Evolutionary conservation across 2,329 filamentous ascomycete species (phyloP), one percentile per base, ranked within the genome.

Genomic region (Sclerotinia trifoliorum): DNA sequence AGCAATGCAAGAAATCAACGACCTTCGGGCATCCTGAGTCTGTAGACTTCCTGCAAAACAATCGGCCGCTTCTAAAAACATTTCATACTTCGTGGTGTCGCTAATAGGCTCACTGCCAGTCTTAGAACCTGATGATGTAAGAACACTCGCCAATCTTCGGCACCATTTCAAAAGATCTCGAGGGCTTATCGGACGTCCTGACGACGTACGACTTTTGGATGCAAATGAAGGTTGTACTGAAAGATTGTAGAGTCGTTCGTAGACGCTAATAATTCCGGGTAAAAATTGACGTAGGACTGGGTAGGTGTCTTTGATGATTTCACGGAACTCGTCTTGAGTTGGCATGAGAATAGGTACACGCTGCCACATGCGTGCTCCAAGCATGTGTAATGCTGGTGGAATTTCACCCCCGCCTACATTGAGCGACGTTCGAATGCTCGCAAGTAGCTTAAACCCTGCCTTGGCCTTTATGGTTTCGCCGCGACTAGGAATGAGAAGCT

Each of bases 81-180:
- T 96, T 74, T 90, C 88, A 75, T 97, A 90, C 72, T 87, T 83
- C 0, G 86, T 86, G 1, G 85, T 85, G 74, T 94, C 91, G n/a
- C 84, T 87, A 29, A 93, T 86, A 0, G 89, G 83, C 77, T 95
- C 91, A 26, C 86, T 83, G 15, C 88, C 87, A 32, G 85, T 90
- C 71, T 85, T 89, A 29, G 87, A 87, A 1, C 88, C 86, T 15
- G 85, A 82, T 11, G 83, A 79, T 67, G 83, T 76, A 29, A 97
- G 81, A 21, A 93, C 85, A 64, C 85, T 83, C 63, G 88, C 84
- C 29, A 97, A 82, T 69, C 95, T 87, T 58, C 88, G 86, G 74
- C 93, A 97, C 90, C 95, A 96, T 78, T 97, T 98, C 67, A 99
- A 83, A 13, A 99, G 82, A 78, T 98, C 95, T 73, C 91, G 84